phyloP scores from a whole-genome alignment of 345 rosid species.

The Brassica rapa region DNA sequence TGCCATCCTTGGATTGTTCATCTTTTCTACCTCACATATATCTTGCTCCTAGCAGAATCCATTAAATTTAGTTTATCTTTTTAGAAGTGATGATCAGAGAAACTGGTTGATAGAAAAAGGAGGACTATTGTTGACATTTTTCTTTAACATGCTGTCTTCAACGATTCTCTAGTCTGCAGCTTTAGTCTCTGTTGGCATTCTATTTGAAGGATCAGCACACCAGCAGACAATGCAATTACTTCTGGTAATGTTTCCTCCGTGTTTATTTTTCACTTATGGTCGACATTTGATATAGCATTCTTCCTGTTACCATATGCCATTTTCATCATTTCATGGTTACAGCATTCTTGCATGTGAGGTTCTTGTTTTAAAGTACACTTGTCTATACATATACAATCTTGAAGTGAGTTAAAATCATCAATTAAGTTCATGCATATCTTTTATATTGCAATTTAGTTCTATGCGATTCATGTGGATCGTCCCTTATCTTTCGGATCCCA shows the following conservation, averaged over 20 bases:
- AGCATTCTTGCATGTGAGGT: slow-evolving; percentile 5
- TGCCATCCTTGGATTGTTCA: slow-evolving; percentile 4
- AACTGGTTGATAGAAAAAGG: not conserved
- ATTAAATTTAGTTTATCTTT: not conserved
- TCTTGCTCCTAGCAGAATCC: not conserved
- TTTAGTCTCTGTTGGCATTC: slow-evolving; percentile 65
- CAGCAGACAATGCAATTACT: slow-evolving; percentile 83
- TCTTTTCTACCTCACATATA: not conserved
- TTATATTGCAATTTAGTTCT: slow-evolving; percentile 4
- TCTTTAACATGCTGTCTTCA: slow-evolving; percentile 29
- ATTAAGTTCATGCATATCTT: slow-evolving; percentile 6
- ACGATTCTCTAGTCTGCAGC: slow-evolving; percentile 49
- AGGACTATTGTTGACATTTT: slow-evolving; percentile 2
- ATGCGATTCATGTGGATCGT: slow-evolving; percentile 2
- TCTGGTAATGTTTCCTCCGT: slow-evolving; percentile 51
- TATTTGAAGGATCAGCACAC: slow-evolving; percentile 95
- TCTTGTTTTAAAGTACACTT: slow-evolving; percentile 14
- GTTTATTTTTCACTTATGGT: not conserved
- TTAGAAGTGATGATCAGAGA: not conserved
- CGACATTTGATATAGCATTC: slow-evolving; percentile 10
- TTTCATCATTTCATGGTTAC: not conserved
- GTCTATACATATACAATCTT: not conserved
- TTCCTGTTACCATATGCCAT: slow-evolving; percentile 15
- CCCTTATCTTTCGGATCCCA: slow-evolving; percentile 27
- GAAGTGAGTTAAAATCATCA: not conserved